Base-by-base conservation (phyloP, 1,284 basidiomycete species). In the Rhodofomes roseus region DNA sequence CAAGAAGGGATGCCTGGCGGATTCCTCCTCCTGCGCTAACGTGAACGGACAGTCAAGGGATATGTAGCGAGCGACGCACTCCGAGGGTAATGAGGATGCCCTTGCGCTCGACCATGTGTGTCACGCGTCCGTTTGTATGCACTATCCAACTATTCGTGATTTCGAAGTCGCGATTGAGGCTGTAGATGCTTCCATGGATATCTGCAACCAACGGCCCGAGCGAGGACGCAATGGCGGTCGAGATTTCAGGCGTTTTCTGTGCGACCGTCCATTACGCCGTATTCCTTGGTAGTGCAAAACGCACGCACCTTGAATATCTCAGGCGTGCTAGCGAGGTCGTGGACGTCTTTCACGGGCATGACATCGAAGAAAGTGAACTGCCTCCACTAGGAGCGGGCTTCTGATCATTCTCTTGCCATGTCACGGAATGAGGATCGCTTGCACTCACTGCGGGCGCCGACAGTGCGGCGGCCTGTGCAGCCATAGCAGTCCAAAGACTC, bases 291-390 rank as follows among this genome's bases (percentile, higher is more conserved):
- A 7, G n/a, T 9, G 27, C 23, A 25, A 14, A 59, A 18, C 29
- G 20, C 27, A n/a, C 66, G 44, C 66, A 90, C 91, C 73, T 89
- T 88, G 79, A 96, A 87, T 25, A 92, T 79, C 58, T 90, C 85
- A 0, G 93, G 93, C 1, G 87, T 76, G 58, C 81, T 85, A 0
- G 83, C 82, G 7, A 91, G 76, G 70, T 96, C 92, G 66, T 95
- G 87, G 1, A 82, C 76, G 70, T 95, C 94, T 72, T 87, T 93
- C 63, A 96, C 86, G 6, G 84, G 81, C 2, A 84, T 81, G 12
- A 80, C 77, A 63, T 92, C 85, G 67, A 93, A 93, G 82, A 93
- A 93, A 1, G 84, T 81, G 76, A 95, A 95, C 70, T 93, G 90
- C 41, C 90, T 82, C 84, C 90, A 93, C 90, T 93, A 40, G 43